phyloP scores from a whole-genome alignment of 192 early-diverging fungal genomes.

The Gamsiella multidivaricata region DNA sequence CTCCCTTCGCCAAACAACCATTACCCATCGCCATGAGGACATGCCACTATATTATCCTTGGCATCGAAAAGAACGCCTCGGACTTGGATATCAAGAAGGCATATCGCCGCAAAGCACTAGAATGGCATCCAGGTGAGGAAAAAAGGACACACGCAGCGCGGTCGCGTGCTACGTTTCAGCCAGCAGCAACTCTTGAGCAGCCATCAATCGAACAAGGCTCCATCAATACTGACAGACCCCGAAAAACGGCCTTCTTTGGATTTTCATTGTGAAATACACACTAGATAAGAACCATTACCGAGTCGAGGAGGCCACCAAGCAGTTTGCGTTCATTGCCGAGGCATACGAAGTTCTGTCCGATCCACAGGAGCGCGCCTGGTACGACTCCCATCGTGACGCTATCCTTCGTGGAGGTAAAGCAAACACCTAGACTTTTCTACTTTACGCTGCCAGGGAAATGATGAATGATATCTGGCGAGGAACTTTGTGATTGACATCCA shows the following conservation, averaged over 20 bases:
- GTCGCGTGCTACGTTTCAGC: no score
- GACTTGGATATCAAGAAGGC: conserved; percentile 90
- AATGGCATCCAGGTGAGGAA: conserved; percentile 88
- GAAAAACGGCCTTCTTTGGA: no score
- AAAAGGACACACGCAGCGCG: no score
- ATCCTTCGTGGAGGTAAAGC: conserved; percentile 84
- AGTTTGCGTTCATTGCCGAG: conserved; percentile 90
- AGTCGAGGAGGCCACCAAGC: conserved; percentile 85
- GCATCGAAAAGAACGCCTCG: conserved; percentile 78
- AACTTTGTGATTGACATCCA: no score
- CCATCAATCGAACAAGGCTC: no score
- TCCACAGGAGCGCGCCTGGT: conserved; percentile 95
- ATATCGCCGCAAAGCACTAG: conserved; percentile 77
- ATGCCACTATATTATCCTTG: conserved; percentile 93
- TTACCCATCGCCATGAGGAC: conserved; percentile 61
- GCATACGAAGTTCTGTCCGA: conserved; percentile 96
- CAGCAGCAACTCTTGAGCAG: no score
- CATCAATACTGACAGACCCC: no score
- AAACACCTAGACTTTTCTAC: background rate
- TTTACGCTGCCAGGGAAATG: background rate
- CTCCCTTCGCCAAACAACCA: no score
- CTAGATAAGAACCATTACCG: conserved; percentile 92
- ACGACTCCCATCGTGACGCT: conserved; percentile 90
- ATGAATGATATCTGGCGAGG: background rate
- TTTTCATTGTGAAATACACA: background rate